Evolutionary conservation across 75 land plant genomes (phyloP), one percentile per base, ranked within the genome.

Genomic region (Chamaecyparis obtusa): DNA sequence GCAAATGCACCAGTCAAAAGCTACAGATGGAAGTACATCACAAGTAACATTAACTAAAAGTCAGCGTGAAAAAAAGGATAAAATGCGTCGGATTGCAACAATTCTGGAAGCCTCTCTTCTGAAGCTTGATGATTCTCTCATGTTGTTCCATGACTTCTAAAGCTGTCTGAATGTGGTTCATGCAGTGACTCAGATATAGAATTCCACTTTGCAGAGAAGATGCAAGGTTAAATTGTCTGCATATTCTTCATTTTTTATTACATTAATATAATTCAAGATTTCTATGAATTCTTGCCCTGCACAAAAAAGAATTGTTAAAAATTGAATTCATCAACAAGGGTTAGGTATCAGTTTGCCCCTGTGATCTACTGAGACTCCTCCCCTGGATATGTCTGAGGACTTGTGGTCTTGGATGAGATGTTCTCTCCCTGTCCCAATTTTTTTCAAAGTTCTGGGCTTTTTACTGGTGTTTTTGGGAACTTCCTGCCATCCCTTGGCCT

Each of bases 61-160:
- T 30, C 83, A 90, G 56, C 93, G 89, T 36, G 92, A 92, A 56
- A 86, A 88, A 84, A 87, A 86, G 32, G 86, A 90, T 60, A 85
- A 90, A 15, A 88, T 90, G 30, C 83, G 92, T 39, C 88, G 91
- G 24, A 85, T 94, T 69, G 91, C 88, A 80, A 79, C 79, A 8
- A 80, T 93, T 64, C 37, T 95, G 83, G 93, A 93, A 71, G 88
- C 95, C 1, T 93, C 96, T 32, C 90, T 94, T 84, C 85, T 94
- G 86, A 93, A 92, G 86, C 91, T 97, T 60, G 99, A 97, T 88
- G 96, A 94, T 88, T 91, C 94, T 35, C 85, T 97, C 41, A 89
- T 97, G 92, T 82, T 92, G 41, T 94, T 94, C 82, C 86, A 91
- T 86, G 94, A 94, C 85, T 92, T 92, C 39, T 94, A 75, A 81